Base-by-base conservation (phyloP, 75 land plant species). In the Pinus taeda region DNA sequence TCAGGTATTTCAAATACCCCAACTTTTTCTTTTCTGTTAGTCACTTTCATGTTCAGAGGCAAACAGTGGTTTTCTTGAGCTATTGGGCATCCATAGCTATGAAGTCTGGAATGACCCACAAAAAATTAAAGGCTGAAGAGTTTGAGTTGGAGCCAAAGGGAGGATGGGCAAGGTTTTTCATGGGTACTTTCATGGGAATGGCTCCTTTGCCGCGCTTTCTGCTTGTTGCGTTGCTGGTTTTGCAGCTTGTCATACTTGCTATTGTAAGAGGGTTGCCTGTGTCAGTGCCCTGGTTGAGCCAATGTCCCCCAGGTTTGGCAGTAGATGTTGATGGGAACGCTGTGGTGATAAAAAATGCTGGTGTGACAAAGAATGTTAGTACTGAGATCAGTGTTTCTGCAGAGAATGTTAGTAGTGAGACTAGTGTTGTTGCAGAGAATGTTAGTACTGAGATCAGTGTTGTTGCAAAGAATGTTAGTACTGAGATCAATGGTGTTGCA, bases 221-320 rank as follows among this genome's bases (percentile, higher is more conserved):
- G 53, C 49, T 69, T 42, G 15, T 3, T 20, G 55, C 72, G 18
- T 13, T 69, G n/a, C 9, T 69, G 72, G 26, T 0, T 4, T 37
- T 69, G 45, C 49, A 69, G 22, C 20, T 69, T 21, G n/a, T 33
- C 17, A 36, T 69, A 69, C 72, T 69, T 42, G 22, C 42, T 30
- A 69, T 69, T 69, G 22, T 69, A 12, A 69, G 24, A 37, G 72
- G 53, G 3, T 69, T 69, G 72, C 72, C 72, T 39, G 22, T 42
- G 5, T 45, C 72, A 69, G 20, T 69, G 14, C 72, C 72, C 49
- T 69, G 72, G 72, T 39, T 69, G 53, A 2, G 3, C 7, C 72
- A 53, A 17, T 69, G 72, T 20, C 72, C 72, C 6, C 39, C 36
- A 17, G 11, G 55, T 49, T n/a, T 37, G 18, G 9, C 2, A 17